These are phyloP conservation scores for Pestalotiopsis sp. DNA, from an alignment of 2,329 filamentous ascomycete species.

Conservation along the genomic window DNA sequence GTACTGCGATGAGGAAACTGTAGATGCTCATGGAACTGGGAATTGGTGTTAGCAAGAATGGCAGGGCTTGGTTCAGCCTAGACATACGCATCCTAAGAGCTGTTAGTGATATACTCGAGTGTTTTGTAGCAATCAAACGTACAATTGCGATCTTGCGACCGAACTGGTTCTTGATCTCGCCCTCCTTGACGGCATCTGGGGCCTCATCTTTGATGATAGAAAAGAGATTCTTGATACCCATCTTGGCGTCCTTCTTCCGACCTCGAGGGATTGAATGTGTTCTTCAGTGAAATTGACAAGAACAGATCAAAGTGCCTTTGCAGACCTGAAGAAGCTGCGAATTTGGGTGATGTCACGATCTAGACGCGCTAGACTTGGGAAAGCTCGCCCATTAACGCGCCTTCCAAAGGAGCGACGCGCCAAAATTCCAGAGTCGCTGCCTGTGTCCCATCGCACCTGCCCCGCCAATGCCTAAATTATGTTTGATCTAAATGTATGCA, in stretches of 20 bases:
- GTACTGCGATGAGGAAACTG: conserved; percentile 96
- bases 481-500: accelerated
- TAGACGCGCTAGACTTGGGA: conserved; percentile 6
- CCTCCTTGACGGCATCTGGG: conserved; percentile 92
- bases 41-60: conserved; percentile 11
- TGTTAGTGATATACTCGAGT: conserved; percentile 16
- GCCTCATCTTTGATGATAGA: conserved; percentile 87
- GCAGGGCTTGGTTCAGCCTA: not conserved
- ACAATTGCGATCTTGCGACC: conserved; percentile 98
- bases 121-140: conserved; percentile 37
- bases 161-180: conserved; percentile 99
- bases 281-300: not conserved
- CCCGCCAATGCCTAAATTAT: not conserved
- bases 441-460: not conserved
- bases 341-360: conserved; percentile 11
- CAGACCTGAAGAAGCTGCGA: not conserved
- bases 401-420: not conserved
- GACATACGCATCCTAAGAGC: conserved; percentile 56
- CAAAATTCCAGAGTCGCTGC: not conserved
- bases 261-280: not conserved
- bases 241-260: conserved; percentile 31
- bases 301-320: not conserved
- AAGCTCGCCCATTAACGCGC: conserved; percentile 5
- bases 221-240: conserved; percentile 74
- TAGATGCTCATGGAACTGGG: conserved; percentile 95